A percentile compares a stretch with the other conserved stretches of the same genome.
Conservation (phyloP, 441 rosid genomes). For the Populus hybrid region DNA sequence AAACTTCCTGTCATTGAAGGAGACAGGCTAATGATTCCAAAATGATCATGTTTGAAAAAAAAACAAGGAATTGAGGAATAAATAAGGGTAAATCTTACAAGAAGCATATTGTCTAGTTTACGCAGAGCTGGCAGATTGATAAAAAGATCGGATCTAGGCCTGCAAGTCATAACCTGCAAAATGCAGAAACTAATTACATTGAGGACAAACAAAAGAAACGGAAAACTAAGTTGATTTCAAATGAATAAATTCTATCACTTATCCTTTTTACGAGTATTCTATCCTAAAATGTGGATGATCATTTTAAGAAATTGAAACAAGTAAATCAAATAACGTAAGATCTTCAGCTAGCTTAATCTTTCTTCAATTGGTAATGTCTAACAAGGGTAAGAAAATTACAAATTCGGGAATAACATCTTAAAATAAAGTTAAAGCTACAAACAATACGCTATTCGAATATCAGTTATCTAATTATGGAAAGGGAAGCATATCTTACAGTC, state of each 20-base stretch:
- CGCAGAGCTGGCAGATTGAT: constrained; percentile 85
- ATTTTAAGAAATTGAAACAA: background rate
- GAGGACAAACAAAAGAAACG: background rate
- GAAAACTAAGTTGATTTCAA: background rate
- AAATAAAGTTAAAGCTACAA: background rate
- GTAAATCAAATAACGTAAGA: background rate
- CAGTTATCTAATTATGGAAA: background rate
- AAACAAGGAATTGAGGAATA: background rate
- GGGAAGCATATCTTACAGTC: background rate
- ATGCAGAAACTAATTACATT: background rate
- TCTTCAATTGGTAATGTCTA: constrained; percentile 1
- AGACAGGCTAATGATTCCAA: constrained; percentile 4
- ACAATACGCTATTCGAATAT: background rate
- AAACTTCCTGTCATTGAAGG: constrained; percentile 56
- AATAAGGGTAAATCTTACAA: constrained; percentile 48
- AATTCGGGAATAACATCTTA: background rate
- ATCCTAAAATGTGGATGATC: background rate
- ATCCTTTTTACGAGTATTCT: background rate
- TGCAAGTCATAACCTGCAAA: constrained; percentile 89
- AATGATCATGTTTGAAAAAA: constrained; percentile 2
- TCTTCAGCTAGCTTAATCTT: background rate
- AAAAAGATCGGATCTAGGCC: constrained; percentile 80
- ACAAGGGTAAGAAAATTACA: background rate
- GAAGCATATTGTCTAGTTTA: constrained; percentile 92
- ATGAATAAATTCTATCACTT: background rate